Base-by-base conservation (phyloP, 495 filamentous ascomycete genomes). In the Penicillium mononematosum region DNA sequence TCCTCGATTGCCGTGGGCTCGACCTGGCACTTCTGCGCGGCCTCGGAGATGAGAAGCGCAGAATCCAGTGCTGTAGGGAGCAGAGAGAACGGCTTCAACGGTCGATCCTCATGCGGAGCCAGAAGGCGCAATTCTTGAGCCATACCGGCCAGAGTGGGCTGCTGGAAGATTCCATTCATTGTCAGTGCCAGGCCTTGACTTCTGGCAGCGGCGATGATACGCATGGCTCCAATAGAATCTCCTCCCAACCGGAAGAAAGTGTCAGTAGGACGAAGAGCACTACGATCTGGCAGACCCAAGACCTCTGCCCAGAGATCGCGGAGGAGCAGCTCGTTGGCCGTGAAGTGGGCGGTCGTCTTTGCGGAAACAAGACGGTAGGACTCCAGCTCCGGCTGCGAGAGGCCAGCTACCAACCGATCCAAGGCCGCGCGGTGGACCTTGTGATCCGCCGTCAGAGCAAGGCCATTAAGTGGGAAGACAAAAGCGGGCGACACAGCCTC, bases 171-270 rank as follows among this genome's bases (percentile, higher is more conserved):
- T 44, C 66, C 62, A 20, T 45, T 50, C 19, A 71, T 61, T 14
- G 59, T 50, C 4, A 74, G 41, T 2, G 27, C 20, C 22, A 72
- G 29, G 2, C 59, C 56, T 10, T 58, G 42, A n/a, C 60, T 46
- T 16, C 63, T 48, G 17, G 66, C 68, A 2, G 45, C 32, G 9
- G 56, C 50, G 10, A 79, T 77, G 1, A 85, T 58, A 55, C 68
- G 24, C 53, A 55, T 55, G 7, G 53, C 53, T 8, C 61, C 64
- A 38, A 84, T 68, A 5, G 79, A 82, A 50, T 84, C 80, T 5
- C 82, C 82, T 6, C 82, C 82, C 5, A 81, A 42, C 10, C 60
- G 62, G 60, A 85, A 82, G 69, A 85, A 85, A 67, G 68, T 78
- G 56, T 82, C 76, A 20, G 74, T 70, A 6, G 75, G 59, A 6